These are phyloP conservation scores for Phytophthora gonapodyides DNA, from an alignment of 352 stramenopile genomes.

Conservation along the genomic window DNA sequence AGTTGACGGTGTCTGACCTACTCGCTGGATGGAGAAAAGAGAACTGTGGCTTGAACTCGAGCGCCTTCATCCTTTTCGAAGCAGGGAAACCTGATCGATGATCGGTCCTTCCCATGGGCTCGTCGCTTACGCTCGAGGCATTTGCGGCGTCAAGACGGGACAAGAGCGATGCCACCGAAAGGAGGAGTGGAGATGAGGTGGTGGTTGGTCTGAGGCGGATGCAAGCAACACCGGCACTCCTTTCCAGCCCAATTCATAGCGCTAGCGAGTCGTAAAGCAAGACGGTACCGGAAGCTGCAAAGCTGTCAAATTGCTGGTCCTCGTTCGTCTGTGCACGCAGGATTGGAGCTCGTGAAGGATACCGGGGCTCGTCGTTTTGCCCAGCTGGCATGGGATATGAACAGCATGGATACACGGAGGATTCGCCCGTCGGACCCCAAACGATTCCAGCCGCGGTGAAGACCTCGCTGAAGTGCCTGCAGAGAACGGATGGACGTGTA, in stretches of 20 bases:
- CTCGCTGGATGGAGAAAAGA: conserved; percentile 18
- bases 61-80: conserved; percentile 8
- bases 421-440: neutral
- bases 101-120: conserved; percentile 28
- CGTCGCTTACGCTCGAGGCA: conserved; percentile 29
- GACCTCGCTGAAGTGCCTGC: no score
- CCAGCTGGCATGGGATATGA: conserved; percentile 31
- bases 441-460: no score
- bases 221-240: conserved; percentile 5
- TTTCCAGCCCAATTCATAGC: neutral
- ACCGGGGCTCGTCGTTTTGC: neutral
- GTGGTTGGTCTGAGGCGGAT: neutral
- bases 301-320: neutral
- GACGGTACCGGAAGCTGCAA: no score
- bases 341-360: neutral
- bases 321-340: neutral
- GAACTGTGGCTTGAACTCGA: conserved; percentile 16
- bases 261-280: no score
- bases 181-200: neutral
- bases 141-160: conserved; percentile 10
- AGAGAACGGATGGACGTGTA: no score
- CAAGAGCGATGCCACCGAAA: conserved; percentile 7
- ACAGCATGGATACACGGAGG: conserved; percentile 20
- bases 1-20: neutral
- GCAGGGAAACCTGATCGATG: conserved; percentile 34